Percentiles rank a stretch among this genome's conserved stretches.
These are phyloP conservation scores for Phytophthora hybrid DNA, from an alignment of 352 stramenopile genomes.

Conservation along the genomic window DNA sequence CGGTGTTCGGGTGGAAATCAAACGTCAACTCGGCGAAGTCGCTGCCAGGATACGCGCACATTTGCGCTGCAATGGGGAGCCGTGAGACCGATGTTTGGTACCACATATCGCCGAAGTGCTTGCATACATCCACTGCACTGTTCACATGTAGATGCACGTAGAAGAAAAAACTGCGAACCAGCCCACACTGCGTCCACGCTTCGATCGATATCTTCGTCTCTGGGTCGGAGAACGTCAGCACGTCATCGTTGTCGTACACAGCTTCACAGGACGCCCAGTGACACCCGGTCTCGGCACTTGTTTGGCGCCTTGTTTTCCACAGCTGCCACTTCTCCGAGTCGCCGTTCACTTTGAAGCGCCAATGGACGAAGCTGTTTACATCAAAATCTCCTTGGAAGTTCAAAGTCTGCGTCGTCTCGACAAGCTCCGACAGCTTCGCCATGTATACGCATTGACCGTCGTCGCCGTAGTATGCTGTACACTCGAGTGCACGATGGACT, in stretches of 20 bases:
- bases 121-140: no score
- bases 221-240: constrained; percentile 1
- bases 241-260: constrained; percentile 18
- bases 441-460: constrained; percentile 44
- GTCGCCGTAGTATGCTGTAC: constrained; percentile 45
- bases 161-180: no score
- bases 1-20: constrained; percentile 56
- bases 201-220: background rate
- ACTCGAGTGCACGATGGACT: constrained; percentile 67
- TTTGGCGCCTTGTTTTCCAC: constrained; percentile 45
- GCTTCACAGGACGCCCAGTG: constrained; percentile 13
- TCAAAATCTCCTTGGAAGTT: constrained; percentile 28
- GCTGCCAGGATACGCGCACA: constrained; percentile 64
- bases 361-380: constrained; percentile 56
- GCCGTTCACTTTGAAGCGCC: constrained; percentile 66
- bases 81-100: constrained; percentile 55
- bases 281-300: constrained; percentile 28
- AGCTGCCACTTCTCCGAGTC: constrained; percentile 52
- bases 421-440: constrained; percentile 43
- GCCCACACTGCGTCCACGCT: background rate
- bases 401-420: constrained; percentile 39
- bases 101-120: background rate
- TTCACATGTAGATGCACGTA: no score
- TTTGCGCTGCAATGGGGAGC: constrained; percentile 35
- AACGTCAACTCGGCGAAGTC: constrained; percentile 78